Evolutionary conservation across 108 stramenopile genomes (phyloP).

Genomic region (Parietichytrium sp.): DNA sequence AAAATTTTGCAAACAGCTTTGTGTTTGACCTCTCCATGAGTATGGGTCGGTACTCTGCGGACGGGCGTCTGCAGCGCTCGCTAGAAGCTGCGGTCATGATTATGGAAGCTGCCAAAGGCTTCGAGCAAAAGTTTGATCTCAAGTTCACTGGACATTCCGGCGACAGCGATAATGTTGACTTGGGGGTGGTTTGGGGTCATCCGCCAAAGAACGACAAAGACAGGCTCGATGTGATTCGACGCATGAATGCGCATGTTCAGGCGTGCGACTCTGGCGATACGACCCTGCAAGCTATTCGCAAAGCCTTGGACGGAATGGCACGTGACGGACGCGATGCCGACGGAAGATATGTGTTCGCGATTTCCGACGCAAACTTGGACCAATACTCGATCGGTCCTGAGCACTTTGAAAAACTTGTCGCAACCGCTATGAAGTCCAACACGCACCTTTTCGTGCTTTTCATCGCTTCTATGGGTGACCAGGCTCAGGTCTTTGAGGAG

Average conservation of each 20-base stretch:
- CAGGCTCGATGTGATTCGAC: constrained; percentile 68
- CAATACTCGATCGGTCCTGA: constrained; percentile 69
- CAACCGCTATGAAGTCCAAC: neutral
- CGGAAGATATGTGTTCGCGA: constrained; percentile 59
- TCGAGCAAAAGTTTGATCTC: constrained; percentile 53
- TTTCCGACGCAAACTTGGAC: constrained; percentile 77
- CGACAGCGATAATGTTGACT: neutral
- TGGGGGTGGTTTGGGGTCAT: constrained; percentile 15
- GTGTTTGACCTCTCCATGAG: constrained; percentile 72
- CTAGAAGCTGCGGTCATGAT: constrained; percentile 77
- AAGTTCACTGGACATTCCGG: constrained; percentile 76
- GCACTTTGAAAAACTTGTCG: neutral
- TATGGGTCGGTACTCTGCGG: constrained; percentile 85
- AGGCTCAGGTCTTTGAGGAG: constrained; percentile 21
- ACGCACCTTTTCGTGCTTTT: constrained; percentile 35
- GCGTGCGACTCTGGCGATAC: constrained; percentile 75
- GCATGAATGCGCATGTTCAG: constrained; percentile 80
- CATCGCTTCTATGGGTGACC: constrained; percentile 39
- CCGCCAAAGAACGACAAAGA: constrained; percentile 63
- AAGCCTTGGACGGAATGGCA: constrained; percentile 53
- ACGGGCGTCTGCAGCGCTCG: constrained; percentile 70
- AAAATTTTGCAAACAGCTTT: constrained; percentile 58
- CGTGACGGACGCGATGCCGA: constrained; percentile 36
- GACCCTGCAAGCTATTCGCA: constrained; percentile 72
- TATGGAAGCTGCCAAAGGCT: constrained; percentile 72